Conservation (phyloP, 2,329 filamentous ascomycete species). For the Botryotinia calthae region DNA sequence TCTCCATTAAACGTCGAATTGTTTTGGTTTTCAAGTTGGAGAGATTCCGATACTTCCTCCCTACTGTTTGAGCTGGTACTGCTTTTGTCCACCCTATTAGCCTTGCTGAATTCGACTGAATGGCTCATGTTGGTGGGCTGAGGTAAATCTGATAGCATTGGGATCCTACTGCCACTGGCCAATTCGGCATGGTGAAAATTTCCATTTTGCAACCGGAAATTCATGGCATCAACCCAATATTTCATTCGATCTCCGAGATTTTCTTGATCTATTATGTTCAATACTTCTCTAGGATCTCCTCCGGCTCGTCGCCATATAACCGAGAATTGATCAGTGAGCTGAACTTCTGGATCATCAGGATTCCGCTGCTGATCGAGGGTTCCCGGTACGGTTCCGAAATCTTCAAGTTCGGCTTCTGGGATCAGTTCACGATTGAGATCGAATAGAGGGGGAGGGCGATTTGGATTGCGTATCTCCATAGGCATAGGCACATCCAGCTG, state of each 20-base stretch:
- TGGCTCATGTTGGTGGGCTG: background rate
- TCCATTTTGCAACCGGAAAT: background rate
- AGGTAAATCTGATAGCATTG: background rate
- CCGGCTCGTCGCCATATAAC: constrained; percentile 58
- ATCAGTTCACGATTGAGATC: background rate
- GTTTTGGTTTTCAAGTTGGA: background rate
- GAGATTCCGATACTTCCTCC: constrained; percentile 26
- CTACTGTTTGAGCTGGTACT: constrained; percentile 32
- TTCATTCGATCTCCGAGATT: constrained; percentile 56
- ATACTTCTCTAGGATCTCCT: constrained; percentile 57
- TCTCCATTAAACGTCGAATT: background rate
- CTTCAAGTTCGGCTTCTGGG: background rate
- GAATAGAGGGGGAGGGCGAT: background rate
- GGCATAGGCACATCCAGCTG: background rate
- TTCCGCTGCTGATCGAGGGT: constrained; percentile 22
- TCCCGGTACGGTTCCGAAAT: background rate
- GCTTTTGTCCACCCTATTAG: constrained; percentile 18
- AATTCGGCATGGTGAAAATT: background rate
- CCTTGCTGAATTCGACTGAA: background rate
- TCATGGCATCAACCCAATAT: constrained; percentile 53
- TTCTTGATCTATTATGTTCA: constrained; percentile 61
- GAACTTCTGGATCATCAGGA: constrained; percentile 29
- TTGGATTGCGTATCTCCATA: background rate
- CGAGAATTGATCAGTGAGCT: constrained; percentile 45
- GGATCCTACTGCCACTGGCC: background rate